phyloP scores from a whole-genome alignment of 805 yeast genomes.

The Metschnikowia amazonensis region DNA sequence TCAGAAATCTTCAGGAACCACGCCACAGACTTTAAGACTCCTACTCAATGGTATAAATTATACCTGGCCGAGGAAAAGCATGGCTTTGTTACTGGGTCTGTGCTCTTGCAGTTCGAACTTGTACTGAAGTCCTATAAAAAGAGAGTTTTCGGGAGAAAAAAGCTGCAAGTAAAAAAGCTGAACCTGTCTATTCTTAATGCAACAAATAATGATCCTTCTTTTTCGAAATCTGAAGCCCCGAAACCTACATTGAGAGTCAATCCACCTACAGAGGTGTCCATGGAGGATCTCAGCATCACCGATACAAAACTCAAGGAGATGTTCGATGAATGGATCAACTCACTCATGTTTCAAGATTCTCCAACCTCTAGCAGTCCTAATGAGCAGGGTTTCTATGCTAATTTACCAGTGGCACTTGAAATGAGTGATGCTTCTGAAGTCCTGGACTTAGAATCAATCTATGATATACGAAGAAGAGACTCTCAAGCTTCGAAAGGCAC shows the following conservation, averaged over 20 bases:
- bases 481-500: background rate
- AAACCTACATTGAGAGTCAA: conserved; percentile 4
- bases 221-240: conserved; percentile 2
- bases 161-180: conserved; percentile 3
- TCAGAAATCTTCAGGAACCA: conserved; percentile 25
- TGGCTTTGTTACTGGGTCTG: conserved; percentile 47
- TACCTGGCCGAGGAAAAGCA: conserved; percentile 38
- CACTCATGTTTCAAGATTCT: conserved; percentile 25
- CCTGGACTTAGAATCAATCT: conserved; percentile 31
- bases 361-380: conserved; percentile 19
- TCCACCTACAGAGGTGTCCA: conserved; percentile 6
- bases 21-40: conserved; percentile 20
- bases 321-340: conserved; percentile 26
- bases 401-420: conserved; percentile 16
- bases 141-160: conserved; percentile 1
- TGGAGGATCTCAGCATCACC: conserved; percentile 7
- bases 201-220: background rate
- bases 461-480: conserved; percentile 6
- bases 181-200: background rate
- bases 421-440: conserved; percentile 20
- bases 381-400: conserved; percentile 41
- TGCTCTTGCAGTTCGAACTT: conserved; percentile 42
- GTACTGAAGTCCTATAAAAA: conserved; percentile 16
- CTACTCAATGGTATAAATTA: conserved; percentile 44
- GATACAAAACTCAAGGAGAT: conserved; percentile 3